Percentiles rank a stretch among this genome's conserved stretches.
Evolutionary conservation across 805 yeast species (phyloP).

Genomic region (Kodamaea leandrae): DNA sequence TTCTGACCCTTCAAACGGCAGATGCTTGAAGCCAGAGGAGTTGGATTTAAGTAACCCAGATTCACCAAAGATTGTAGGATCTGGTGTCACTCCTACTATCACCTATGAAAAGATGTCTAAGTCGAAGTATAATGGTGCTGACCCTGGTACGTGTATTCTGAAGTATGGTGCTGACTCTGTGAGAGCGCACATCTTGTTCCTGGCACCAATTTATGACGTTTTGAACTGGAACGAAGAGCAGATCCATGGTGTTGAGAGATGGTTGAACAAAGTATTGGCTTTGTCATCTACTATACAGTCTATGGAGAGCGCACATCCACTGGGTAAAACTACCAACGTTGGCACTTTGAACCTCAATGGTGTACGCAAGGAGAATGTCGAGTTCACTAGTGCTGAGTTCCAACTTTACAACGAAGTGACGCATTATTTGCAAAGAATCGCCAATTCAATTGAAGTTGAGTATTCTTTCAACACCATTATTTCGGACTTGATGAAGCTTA

Average conservation of each 20-base stretch:
- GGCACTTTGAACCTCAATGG: conserved; percentile 21
- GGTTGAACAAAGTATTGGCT: conserved; percentile 63
- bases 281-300: conserved; percentile 17
- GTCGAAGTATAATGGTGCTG: conserved; percentile 92
- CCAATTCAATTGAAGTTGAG: conserved; percentile 56
- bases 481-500: conserved; percentile 85
- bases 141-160: conserved; percentile 72
- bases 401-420: conserved; percentile 58
- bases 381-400: conserved; percentile 46
- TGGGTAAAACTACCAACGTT: conserved; percentile 9
- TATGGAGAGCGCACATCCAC: background rate
- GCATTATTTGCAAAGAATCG: conserved; percentile 45
- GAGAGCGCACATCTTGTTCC: conserved; percentile 88
- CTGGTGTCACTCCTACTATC: conserved; percentile 52
- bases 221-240: conserved; percentile 88
- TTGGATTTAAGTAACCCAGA: conserved; percentile 42
- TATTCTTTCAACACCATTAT: conserved; percentile 79
- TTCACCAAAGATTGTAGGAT: conserved; percentile 45
- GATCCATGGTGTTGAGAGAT: conserved; percentile 83
- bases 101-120: conserved; percentile 94
- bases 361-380: conserved; percentile 17
- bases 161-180: conserved; percentile 91
- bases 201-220: conserved; percentile 81
- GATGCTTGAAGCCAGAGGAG: conserved; percentile 79
- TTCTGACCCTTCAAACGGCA: conserved; percentile 66